Percentiles rank a stretch among this genome's conserved stretches.
Evolutionary conservation across 225 moss, liverwort and hornwort species (phyloP).

Genomic region (Straminergon stramineum): DNA sequence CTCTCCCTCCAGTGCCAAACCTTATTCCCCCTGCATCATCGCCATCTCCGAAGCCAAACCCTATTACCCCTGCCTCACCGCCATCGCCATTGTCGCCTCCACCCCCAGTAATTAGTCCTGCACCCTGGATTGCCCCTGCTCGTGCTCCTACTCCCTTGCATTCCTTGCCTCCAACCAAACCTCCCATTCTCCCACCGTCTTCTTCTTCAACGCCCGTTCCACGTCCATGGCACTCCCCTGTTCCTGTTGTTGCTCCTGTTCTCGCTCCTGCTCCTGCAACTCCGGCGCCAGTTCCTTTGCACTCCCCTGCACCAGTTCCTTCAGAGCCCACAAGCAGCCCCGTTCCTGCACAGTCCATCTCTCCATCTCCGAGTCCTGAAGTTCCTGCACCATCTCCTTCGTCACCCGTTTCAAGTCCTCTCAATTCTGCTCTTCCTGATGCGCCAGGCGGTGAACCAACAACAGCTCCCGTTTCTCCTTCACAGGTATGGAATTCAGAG

Average conservation of each 20-base stretch:
- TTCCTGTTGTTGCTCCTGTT: neutral
- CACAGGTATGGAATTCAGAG: slow-evolving; percentile 5
- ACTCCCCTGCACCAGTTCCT: neutral
- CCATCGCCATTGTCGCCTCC: neutral
- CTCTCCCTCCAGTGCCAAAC: neutral
- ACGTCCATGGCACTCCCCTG: neutral
- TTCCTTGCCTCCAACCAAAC: slow-evolving; percentile 1
- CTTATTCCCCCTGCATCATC: neutral
- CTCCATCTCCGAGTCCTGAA: neutral
- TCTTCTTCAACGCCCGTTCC: neutral
- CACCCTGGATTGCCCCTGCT: neutral
- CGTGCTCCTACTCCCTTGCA: neutral
- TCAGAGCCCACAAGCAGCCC: neutral
- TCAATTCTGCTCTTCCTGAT: neutral
- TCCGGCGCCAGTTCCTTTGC: neutral
- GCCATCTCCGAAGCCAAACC: neutral
- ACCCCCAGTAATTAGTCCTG: neutral
- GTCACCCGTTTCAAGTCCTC: slow-evolving; percentile 9
- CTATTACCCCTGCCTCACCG: neutral
- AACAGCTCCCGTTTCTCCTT: neutral
- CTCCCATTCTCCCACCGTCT: slow-evolving; percentile 2
- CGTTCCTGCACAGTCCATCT: neutral
- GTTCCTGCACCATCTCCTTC: neutral
- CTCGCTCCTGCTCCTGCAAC: neutral
- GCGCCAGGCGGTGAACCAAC: slow-evolving; percentile 4